Evolutionary conservation across 2,329 filamentous ascomycete genomes (phyloP), one percentile per base, ranked within the genome.

Genomic region (Sporothrix schenckii): DNA sequence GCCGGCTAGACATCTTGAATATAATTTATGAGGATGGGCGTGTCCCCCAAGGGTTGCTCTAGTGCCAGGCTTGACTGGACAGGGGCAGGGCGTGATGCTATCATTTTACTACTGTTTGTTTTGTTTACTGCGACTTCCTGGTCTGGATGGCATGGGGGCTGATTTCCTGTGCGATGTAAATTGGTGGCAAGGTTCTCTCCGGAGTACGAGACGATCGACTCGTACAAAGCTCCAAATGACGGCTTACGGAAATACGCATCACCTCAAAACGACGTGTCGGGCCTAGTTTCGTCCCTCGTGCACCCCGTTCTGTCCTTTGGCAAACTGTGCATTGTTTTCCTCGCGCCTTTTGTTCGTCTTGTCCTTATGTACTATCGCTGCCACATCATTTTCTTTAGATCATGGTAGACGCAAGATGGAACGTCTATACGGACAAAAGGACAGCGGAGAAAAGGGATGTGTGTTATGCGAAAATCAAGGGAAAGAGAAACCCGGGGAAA

Each of bases 11-110:
- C 13, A 9, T 30, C 10, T 50, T 49, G 10, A 50, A 50, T 65
- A 50, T 34, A 65, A 50, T 24, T 50, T 34, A 34, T 65, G 61
- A 50, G 14, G 44, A 50, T 65, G 30, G 61, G 50, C 44, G 61
- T 44, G 44, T 50, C 14, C 24, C 14, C 41, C 58, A 10, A 27
- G n/a, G 2, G 13, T 44, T 47, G n/a, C 21, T 61, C 39, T 13
- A 27, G 56, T 34, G 19, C 27, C 34, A 61, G 10, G 41, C 19
- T 24, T 13, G 2, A 24, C n/a, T 24, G n/a, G 19, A n/a, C 6
- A 2, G 16, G 41, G 24, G 16, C 14, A 39, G 39, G 39, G 58
- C 13, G 58, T 63, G 39, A 47, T 65, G 61, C 24, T 49, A 34
- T 30, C 61, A 49, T 27, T 27, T 34, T 6, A 1, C 34, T 34